A percentile compares a stretch with the other conserved stretches of the same genome.
Conservation (phyloP, 371 early-diverging fungal genomes). For the Smittium culicis region DNA sequence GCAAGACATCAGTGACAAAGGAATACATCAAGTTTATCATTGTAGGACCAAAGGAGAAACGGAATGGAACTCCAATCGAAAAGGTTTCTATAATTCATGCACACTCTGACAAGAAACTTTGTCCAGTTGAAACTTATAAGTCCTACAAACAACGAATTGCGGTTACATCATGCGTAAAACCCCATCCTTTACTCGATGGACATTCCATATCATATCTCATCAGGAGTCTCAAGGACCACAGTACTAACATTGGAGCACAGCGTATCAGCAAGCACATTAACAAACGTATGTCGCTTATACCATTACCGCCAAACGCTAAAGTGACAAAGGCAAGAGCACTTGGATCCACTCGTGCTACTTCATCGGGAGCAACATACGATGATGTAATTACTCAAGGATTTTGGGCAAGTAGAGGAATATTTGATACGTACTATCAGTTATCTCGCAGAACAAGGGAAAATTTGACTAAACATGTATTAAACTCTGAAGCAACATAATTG, state of each 20-base stretch:
- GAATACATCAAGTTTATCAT: constrained; percentile 10
- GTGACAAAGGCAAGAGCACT: constrained; percentile 15
- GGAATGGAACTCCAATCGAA: constrained; percentile 11
- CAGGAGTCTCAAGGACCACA: constrained; percentile 7
- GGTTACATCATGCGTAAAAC: constrained; percentile 1
- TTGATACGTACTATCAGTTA: constrained; percentile 13
- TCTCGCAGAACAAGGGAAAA: constrained; percentile 5
- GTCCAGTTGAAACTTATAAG: constrained; percentile 11
- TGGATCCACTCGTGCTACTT: constrained; percentile 16
- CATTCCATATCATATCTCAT: constrained; percentile 4
- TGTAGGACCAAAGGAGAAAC: constrained; percentile 17
- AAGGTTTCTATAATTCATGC: background rate
- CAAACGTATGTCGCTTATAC: constrained; percentile 1
- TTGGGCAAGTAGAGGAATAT: constrained; percentile 15
- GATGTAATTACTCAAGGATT: constrained; percentile 18
- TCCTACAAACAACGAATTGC: constrained; percentile 14
- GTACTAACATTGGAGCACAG: constrained; percentile 6
- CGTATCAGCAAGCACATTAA: constrained; percentile 6
- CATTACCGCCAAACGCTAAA: constrained; percentile 10
- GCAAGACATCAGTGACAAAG: constrained; percentile 7
- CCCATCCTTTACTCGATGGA: background rate
- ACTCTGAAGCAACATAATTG: background rate
- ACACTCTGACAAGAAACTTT: constrained; percentile 5
- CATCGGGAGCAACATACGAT: constrained; percentile 15
- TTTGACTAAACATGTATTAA: constrained; percentile 5